Evolutionary conservation across 78 protist species (phyloP).

Genomic region (Protostelium mycophagum): DNA sequence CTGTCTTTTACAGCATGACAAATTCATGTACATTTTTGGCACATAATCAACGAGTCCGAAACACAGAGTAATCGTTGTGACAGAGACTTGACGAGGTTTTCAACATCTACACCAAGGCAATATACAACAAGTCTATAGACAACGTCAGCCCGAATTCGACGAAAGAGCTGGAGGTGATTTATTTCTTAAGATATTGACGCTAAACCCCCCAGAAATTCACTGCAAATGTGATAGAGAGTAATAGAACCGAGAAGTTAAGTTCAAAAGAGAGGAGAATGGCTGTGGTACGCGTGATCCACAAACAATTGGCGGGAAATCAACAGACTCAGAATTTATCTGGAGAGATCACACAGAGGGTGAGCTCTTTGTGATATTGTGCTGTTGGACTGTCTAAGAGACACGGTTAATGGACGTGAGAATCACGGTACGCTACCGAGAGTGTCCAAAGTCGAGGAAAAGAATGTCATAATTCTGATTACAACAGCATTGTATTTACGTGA

Average conservation of each 20-base stretch:
- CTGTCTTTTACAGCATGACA: too few relatives aligned
- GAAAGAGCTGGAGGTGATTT: neutral
- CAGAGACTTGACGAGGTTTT: neutral
- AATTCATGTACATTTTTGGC: too few relatives aligned
- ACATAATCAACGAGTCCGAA: too few relatives aligned
- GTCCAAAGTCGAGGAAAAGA: too few relatives aligned
- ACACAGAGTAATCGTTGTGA: neutral
- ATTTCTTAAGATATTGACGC: neutral
- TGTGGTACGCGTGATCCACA: too few relatives aligned
- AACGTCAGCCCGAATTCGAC: neutral
- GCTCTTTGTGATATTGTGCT: too few relatives aligned
- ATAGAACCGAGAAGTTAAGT: neutral
- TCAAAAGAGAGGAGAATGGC: neutral
- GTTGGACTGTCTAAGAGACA: too few relatives aligned
- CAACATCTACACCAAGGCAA: neutral
- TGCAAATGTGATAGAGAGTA: neutral
- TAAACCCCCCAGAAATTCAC: neutral
- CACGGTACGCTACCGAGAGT: too few relatives aligned
- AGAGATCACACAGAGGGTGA: neutral
- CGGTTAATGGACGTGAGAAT: too few relatives aligned
- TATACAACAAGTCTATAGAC: neutral
- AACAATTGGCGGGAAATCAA: too few relatives aligned
- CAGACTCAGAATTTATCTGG: too few relatives aligned
- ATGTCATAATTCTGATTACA: too few relatives aligned
- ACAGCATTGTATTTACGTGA: neutral